These are phyloP conservation scores for Mucuna pruriens DNA, from an alignment of 306 rosid genomes.

Conservation along the genomic window DNA sequence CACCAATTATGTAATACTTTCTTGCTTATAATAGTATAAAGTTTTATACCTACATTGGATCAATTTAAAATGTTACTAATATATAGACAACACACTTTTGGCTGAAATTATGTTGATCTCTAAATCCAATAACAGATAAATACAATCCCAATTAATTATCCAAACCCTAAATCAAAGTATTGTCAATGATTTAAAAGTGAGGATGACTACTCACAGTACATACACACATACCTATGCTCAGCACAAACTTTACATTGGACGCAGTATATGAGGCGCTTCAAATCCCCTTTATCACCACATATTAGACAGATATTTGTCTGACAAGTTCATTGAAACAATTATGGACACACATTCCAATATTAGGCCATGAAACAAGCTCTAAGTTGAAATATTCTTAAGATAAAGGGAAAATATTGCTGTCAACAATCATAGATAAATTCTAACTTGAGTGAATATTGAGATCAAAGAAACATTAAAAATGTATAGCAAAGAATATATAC, in stretches of 20 bases:
- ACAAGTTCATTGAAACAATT: slow-evolving; percentile 25
- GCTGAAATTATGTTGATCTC: not conserved
- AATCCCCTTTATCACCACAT: slow-evolving; percentile 46
- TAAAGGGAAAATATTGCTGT: not conserved
- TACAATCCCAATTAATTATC: slow-evolving; percentile 16
- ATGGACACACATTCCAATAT: not conserved
- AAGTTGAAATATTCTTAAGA: not conserved
- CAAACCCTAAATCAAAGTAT: slow-evolving; percentile 1
- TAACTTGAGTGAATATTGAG: not conserved
- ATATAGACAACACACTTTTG: not conserved
- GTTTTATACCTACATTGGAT: not conserved
- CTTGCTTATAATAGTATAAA: slow-evolving; percentile 1
- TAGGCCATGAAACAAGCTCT: slow-evolving; percentile 1
- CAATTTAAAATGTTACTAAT: not conserved
- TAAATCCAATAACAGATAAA: not conserved
- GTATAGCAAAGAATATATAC: not conserved
- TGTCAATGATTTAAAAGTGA: not conserved
- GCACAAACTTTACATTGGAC: slow-evolving; percentile 38
- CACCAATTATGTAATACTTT: not conserved
- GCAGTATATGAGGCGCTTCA: slow-evolving; percentile 35
- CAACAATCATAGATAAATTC: not conserved
- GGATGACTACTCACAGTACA: not conserved
- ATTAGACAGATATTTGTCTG: slow-evolving; percentile 34
- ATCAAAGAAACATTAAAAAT: slow-evolving; percentile 15
- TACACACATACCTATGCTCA: slow-evolving; percentile 37